Evolutionary conservation across 1,139 yeast genomes (phyloP).

Genomic region (Saccharomycopsis hybrid): DNA sequence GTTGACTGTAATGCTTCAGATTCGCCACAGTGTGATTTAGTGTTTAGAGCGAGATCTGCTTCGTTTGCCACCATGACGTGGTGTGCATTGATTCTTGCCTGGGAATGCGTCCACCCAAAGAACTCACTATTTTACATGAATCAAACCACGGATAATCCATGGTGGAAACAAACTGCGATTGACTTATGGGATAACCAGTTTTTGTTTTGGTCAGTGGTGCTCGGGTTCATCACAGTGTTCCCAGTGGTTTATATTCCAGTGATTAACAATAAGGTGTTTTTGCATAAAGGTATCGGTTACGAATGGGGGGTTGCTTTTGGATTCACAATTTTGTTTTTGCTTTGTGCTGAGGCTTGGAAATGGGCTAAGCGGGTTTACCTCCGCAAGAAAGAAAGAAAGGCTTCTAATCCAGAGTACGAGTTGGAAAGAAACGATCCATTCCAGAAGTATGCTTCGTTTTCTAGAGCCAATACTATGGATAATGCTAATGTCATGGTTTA

Average conservation of each 20-base stretch:
- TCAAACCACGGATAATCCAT: conserved; percentile 56
- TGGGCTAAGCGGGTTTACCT: conserved; percentile 54
- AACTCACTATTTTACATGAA: conserved; percentile 72
- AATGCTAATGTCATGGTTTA: conserved; percentile 3
- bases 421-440: conserved; percentile 60
- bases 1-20: conserved; percentile 47
- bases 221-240: conserved; percentile 67
- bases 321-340: conserved; percentile 51
- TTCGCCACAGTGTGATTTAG: conserved; percentile 48
- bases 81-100: conserved; percentile 80
- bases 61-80: conserved; percentile 86
- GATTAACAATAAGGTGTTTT: conserved; percentile 69
- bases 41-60: conserved; percentile 74
- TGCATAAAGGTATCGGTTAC: conserved; percentile 66
- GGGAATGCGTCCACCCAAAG: conserved; percentile 82
- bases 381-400: conserved; percentile 34
- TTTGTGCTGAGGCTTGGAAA: conserved; percentile 63
- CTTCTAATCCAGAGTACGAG: conserved; percentile 56
- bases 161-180: conserved; percentile 51
- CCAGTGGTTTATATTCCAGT: conserved; percentile 88
- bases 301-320: conserved; percentile 83
- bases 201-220: conserved; percentile 75
- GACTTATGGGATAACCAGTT: conserved; percentile 75
- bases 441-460: conserved; percentile 52
- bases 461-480: conserved; percentile 38